Conservation (phyloP, 2,329 filamentous ascomycete genomes). For the Alternaria sp. region DNA sequence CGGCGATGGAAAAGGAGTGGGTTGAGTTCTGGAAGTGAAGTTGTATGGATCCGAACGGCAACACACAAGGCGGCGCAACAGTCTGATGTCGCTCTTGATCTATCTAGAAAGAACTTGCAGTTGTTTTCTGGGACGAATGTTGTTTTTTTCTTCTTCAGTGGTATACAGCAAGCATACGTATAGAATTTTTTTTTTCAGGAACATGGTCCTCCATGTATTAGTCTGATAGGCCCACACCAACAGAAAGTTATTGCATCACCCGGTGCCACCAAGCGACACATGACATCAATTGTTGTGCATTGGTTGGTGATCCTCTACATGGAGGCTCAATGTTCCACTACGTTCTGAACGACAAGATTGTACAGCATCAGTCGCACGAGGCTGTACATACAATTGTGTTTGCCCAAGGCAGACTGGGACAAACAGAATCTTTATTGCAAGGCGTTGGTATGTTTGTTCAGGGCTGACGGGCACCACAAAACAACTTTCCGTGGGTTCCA, state of each 20-base stretch:
- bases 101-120: not conserved
- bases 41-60: not conserved
- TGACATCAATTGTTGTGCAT: not conserved
- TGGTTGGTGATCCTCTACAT: not conserved
- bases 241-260: not conserved
- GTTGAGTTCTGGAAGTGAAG: constrained; percentile 19
- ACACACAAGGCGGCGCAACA: not conserved
- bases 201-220: not conserved
- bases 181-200: not conserved
- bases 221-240: not conserved
- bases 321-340: not conserved
- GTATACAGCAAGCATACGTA: not conserved
- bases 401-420: constrained; percentile 18
- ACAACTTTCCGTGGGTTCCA: constrained; percentile 3
- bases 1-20: constrained; percentile 27
- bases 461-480: constrained; percentile 7
- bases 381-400: constrained; percentile 12
- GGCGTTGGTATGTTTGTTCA: not conserved
- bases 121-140: not conserved
- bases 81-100: not conserved
- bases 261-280: not conserved
- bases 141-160: not conserved
- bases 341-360: no score
- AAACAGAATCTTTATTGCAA: not conserved
- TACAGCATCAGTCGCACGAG: constrained; percentile 7